Conservation (phyloP, 257 asterid species). For the Echium plantagineum region DNA sequence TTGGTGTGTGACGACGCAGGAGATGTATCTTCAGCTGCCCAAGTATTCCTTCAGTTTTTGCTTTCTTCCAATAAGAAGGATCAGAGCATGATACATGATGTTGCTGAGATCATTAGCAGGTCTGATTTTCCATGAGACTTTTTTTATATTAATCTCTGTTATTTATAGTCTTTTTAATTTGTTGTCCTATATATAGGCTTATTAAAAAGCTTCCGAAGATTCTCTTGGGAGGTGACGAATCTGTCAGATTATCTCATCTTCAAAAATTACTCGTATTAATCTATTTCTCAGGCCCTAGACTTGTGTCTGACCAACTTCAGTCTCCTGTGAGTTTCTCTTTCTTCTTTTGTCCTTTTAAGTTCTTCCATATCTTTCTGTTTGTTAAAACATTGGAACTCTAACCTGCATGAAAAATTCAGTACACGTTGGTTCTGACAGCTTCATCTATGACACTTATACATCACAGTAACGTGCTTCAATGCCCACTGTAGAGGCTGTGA, state of each 20-base stretch:
- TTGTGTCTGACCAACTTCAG: conserved; percentile 56
- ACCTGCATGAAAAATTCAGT: not conserved
- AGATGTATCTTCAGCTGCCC: conserved; percentile 70
- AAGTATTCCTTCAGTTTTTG: conserved; percentile 34
- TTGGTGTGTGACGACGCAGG: conserved; percentile 73
- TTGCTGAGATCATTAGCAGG: conserved; percentile 65
- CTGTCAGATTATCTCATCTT: conserved; percentile 60
- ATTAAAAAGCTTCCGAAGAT: conserved; percentile 83
- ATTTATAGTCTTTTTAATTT: not conserved
- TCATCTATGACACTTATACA: too few species aligned
- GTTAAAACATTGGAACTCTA: too few species aligned
- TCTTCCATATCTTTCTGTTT: not conserved
- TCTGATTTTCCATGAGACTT: conserved; percentile 12
- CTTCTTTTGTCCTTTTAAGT: conserved; percentile 10
- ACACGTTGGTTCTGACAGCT: not conserved
- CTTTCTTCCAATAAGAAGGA: conserved; percentile 33
- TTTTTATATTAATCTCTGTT: conserved; percentile 9
- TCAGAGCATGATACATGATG: conserved; percentile 34
- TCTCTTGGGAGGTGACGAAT: conserved; percentile 67
- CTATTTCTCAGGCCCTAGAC: conserved; percentile 69
- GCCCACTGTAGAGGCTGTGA: too few species aligned
- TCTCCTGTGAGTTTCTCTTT: conserved; percentile 56
- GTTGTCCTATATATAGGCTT: conserved; percentile 40
- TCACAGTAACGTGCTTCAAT: too few species aligned
- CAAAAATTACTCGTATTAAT: conserved; percentile 68